phyloP scores from a whole-genome alignment of 2,329 filamentous ascomycete genomes.

The Diaporthe helianthi region DNA sequence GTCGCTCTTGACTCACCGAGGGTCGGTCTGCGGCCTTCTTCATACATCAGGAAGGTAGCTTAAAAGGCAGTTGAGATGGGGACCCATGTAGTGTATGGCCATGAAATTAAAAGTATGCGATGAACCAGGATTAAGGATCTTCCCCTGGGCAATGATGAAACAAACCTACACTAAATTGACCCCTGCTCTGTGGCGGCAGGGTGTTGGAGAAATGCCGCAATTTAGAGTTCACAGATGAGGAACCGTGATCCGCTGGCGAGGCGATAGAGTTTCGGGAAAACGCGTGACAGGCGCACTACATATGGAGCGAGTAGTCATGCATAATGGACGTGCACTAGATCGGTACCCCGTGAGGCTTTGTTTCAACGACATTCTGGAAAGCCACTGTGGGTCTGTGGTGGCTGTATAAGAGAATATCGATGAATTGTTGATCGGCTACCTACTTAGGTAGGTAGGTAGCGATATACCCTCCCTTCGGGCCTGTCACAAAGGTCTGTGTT shows the following conservation, averaged over 20 bases:
- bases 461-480: not conserved
- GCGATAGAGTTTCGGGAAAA: not conserved
- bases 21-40: no score
- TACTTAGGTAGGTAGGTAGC: no score
- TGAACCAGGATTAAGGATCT: no score
- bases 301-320: not conserved
- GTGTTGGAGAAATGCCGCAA: not conserved
- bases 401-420: not conserved
- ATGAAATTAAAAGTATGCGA: no score
- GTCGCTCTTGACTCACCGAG: no score
- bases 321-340: not conserved
- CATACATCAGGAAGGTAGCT: no score
- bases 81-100: no score
- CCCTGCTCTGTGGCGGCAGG: not conserved
- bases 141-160: no score
- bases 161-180: not conserved
- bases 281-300: not conserved
- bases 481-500: no score
- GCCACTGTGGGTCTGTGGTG: not conserved
- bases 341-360: not conserved
- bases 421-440: no score
- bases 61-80: no score
- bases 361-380: not conserved
- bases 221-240: constrained; percentile 19
- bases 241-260: no score